phyloP scores from a whole-genome alignment of 768 basidiomycete species.

The Cystobasidium onofrii region DNA sequence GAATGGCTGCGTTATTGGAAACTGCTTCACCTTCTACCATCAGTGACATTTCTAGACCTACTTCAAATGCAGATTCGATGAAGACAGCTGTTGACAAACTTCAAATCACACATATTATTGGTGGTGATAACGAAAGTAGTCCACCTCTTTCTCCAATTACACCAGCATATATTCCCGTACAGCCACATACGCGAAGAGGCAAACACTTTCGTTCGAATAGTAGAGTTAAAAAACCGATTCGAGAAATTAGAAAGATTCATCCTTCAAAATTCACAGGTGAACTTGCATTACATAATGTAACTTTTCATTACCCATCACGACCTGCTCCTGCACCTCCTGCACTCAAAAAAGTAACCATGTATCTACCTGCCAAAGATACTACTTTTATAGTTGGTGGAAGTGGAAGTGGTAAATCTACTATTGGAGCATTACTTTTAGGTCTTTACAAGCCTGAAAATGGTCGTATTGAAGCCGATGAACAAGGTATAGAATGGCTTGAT shows the following conservation, averaged over 20 bases:
- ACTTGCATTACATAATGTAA: slow-evolving; percentile 55
- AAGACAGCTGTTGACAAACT: slow-evolving; percentile 5
- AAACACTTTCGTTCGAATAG: background rate
- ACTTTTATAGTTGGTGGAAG: slow-evolving; percentile 74
- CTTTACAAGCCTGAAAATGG: slow-evolving; percentile 63
- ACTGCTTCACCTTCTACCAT: slow-evolving; percentile 48
- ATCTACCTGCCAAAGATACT: slow-evolving; percentile 62
- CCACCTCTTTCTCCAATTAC: background rate
- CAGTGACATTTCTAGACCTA: slow-evolving; percentile 10
- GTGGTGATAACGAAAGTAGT: background rate
- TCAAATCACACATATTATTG: slow-evolving; percentile 34
- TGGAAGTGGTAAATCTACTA: slow-evolving; percentile 68
- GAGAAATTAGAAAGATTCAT: slow-evolving; percentile 26
- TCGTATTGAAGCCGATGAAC: slow-evolving; percentile 68
- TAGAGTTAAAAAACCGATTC: background rate
- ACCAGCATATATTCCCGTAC: slow-evolving; percentile 2
- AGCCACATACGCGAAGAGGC: background rate
- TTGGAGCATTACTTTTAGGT: slow-evolving; percentile 59
- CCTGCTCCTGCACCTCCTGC: slow-evolving; percentile 53
- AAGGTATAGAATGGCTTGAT: slow-evolving; percentile 68
- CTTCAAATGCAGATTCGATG: slow-evolving; percentile 2
- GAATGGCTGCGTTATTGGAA: slow-evolving; percentile 61
- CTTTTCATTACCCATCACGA: slow-evolving; percentile 67
- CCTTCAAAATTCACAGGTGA: slow-evolving; percentile 64
- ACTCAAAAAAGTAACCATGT: slow-evolving; percentile 57